These are phyloP conservation scores for Cinchona pubescens DNA, from an alignment of 257 asterid species.

Conservation along the genomic window DNA sequence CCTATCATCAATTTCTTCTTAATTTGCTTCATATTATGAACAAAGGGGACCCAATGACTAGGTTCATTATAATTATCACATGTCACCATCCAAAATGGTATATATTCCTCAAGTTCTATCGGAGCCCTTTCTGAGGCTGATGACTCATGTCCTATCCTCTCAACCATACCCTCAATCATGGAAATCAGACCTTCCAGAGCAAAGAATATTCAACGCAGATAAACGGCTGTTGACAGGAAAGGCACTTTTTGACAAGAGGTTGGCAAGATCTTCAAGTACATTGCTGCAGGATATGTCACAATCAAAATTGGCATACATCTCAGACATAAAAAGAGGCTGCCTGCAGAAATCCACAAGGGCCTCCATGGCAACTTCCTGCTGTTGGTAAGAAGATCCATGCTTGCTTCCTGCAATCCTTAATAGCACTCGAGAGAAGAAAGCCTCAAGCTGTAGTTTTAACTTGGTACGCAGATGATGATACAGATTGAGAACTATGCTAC, in stretches of 20 bases:
- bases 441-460: constrained; percentile 84
- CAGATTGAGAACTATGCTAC: constrained; percentile 88
- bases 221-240: constrained; percentile 89
- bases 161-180: constrained; percentile 79
- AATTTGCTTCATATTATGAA: constrained; percentile 63
- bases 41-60: constrained; percentile 75
- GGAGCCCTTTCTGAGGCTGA: constrained; percentile 35
- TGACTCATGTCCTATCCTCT: constrained; percentile 62
- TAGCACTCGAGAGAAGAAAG: constrained; percentile 71
- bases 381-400: constrained; percentile 87
- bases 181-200: constrained; percentile 92
- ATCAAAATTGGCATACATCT: constrained; percentile 87
- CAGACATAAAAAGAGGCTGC: constrained; percentile 74
- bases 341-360: constrained; percentile 92
- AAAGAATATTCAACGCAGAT: constrained; percentile 75
- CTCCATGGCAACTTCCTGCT: constrained; percentile 97
- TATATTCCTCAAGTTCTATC: constrained; percentile 45
- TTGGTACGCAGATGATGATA: constrained; percentile 83
- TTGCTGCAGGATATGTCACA: constrained; percentile 81
- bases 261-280: constrained; percentile 79
- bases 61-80: constrained; percentile 63
- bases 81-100: constrained; percentile 70
- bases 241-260: constrained; percentile 78
- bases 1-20: constrained; percentile 76
- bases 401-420: constrained; percentile 79